Evolutionary conservation across 2,329 filamentous ascomycete species (phyloP), one percentile per base, ranked within the genome.

Genomic region (Aspergillus ruber): DNA sequence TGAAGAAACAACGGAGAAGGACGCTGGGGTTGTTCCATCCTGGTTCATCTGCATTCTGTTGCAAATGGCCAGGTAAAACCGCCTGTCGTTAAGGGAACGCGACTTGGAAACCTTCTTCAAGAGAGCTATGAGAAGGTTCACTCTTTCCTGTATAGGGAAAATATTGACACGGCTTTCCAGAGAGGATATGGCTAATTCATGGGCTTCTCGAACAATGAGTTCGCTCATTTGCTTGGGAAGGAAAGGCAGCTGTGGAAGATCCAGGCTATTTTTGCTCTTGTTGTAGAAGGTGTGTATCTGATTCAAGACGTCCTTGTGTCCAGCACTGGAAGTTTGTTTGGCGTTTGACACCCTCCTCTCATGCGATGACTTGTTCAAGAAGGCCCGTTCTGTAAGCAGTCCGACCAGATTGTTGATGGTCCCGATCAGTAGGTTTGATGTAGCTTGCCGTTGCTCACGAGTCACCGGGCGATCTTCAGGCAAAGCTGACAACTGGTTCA

Each of bases 251-350:
- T 75, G 65, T 6, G 76, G 74, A 32, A 78, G 75, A 49, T 88
- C 85, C 17, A 86, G 69, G 54, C 81, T 88, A 38, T 83, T 84
- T 62, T 87, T 85, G 50, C 86, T 83, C 50, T 80, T 74, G 29
- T 83, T 74, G 63, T 90, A 90, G 58, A 89, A 90, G 8, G 71
- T 69, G 56, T 75, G 77, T 44, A 88, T 81, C 49, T 69, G 79
- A 51, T 78, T 78, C 41, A 86, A 65, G 9, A 86, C 67, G 33
- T 83, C 61, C n/a, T 53, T 45, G 4, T 54, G 47, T 23, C 54
- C 51, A 36, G 57, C 18, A 13, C 59, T 57, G 2, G 48, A 41
- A 12, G 43, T 17, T 2, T 52, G 48, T 32, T 45, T 38, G 35
- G 54, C 51, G 13, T 48, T 54, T 20, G 41, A 21, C 13, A 46